phyloP scores from a whole-genome alignment of 768 basidiomycete genomes.

The Rhodotorula taiwanensis region DNA sequence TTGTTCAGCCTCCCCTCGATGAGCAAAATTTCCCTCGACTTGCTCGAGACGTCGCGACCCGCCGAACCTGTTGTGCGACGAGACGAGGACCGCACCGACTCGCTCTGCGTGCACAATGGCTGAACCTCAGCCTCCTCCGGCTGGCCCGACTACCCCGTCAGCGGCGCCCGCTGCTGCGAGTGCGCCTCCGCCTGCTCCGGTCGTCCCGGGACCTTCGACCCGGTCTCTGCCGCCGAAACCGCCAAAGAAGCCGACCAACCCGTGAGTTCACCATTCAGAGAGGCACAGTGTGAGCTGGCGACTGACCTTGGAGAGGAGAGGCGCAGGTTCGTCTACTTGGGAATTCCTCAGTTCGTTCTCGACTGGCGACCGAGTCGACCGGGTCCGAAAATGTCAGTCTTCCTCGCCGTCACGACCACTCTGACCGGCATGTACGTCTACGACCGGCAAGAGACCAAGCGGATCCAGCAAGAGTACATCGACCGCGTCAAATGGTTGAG shows the following conservation, averaged over 20 bases:
- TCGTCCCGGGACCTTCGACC: slow-evolving; percentile 4
- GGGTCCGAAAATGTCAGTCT: slow-evolving; percentile 89
- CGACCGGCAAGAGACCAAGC: slow-evolving; percentile 73
- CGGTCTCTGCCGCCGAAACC: slow-evolving; percentile 9
- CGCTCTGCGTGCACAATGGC: too few species aligned
- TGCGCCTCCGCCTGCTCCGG: not conserved
- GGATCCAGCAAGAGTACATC: slow-evolving; percentile 68
- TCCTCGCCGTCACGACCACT: slow-evolving; percentile 68
- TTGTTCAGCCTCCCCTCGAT: too few species aligned
- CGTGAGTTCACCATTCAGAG: not conserved
- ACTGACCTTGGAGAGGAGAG: too few species aligned
- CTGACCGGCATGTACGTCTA: slow-evolving; percentile 69
- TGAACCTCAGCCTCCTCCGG: not conserved
- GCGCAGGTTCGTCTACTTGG: slow-evolving; percentile 47
- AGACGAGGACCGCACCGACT: too few species aligned
- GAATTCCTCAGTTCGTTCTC: slow-evolving; percentile 66
- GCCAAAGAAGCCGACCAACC: slow-evolving; percentile 23
- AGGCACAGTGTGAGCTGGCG: too few species aligned
- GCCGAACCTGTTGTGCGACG: too few species aligned
- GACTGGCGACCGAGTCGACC: slow-evolving; percentile 78
- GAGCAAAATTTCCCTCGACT: too few species aligned
- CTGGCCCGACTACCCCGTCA: not conserved
- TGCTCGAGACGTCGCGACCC: too few species aligned
- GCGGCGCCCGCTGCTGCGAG: not conserved
- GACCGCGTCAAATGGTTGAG: slow-evolving; percentile 72